These are phyloP conservation scores for Tetrahymena borealis DNA, from an alignment of 73 alveolate species.

Conservation along the genomic window DNA sequence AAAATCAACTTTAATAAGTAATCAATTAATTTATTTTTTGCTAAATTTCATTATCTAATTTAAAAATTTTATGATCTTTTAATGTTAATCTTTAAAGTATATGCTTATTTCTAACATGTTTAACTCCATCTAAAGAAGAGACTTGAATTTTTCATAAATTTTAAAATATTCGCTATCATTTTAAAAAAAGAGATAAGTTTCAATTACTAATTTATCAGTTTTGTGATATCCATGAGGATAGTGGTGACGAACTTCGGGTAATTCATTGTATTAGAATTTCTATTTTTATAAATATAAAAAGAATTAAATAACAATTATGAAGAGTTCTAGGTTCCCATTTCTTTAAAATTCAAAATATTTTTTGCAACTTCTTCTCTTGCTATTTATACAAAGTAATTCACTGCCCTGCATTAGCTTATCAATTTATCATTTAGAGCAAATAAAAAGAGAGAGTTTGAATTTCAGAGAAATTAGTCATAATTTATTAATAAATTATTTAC, in stretches of 20 bases:
- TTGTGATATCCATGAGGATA: conserved; percentile 76
- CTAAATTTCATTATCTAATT: not conserved
- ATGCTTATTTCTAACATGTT: not conserved
- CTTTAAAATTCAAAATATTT: no score
- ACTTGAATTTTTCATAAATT: not conserved
- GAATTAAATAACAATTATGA: not conserved
- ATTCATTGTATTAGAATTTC: conserved; percentile 21
- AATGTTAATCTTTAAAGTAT: not conserved
- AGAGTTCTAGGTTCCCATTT: not conserved
- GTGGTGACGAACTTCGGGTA: conserved; percentile 47
- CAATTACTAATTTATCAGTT: conserved; percentile 55
- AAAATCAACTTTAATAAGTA: no score
- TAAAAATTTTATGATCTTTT: not conserved
- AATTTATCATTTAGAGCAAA: no score
- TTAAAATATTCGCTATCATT: not conserved
- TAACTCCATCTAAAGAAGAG: not conserved
- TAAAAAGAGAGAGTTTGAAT: not conserved
- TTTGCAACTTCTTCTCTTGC: no score
- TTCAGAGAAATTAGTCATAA: no score
- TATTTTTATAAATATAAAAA: not conserved
- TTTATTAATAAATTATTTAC: not conserved
- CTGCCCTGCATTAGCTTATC: not conserved
- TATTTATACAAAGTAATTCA: no score
- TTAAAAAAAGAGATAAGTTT: not conserved
- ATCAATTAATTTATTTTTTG: not conserved